Evolutionary conservation across 306 rosid genomes (phyloP), one percentile per base, ranked within the genome.

Genomic region (Cicer arietinum): DNA sequence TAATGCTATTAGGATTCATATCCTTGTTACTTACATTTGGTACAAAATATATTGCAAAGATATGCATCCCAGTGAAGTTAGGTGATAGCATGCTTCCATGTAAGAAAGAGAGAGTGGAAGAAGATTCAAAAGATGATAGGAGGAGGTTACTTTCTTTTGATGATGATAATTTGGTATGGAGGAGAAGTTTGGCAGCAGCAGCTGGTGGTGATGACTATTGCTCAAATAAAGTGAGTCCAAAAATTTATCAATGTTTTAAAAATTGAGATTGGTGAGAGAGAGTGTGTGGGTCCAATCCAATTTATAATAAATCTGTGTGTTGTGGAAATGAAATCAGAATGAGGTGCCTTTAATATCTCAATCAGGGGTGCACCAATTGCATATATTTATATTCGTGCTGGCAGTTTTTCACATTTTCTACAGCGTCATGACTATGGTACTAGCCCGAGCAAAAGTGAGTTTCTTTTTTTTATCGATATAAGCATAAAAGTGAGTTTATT

Each of bases 31-130:
- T 91, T 16, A 91, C 96, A 0, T 88, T 84, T 71, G 86, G 90
- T 12, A 87, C 91, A 39, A 64, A 35, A 47, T 86, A 54, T 53
- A 22, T 91, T 10, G 82, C 88, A 1, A 87, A 76, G 59, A 84
- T 91, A 77, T 91, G 94, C 78, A 84, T 91, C 16, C 79, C 90
- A 10, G 0, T 2, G 1, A 54, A 67, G 10, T 8, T 42, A 65
- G 85, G 88, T 9, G 72, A 84, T 37, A 67, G 74, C 8, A 85
- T 89, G 96, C 94, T 91, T 77, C 96, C 96, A 37, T 91, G 96
- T 57, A 54, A 59, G 20, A 73, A 69, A 68, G 57, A 2, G 3
- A 1, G 9, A 20, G 69, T 39, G 8, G 62, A 72, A 54, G 12
- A 5, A 30, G 75, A 3, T 0, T 16, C 44, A 11, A 20, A 18